Evolutionary conservation across 2,329 filamentous ascomycete species (phyloP), one percentile per base, ranked within the genome.

Genomic region (Clonostachys chloroleuca): DNA sequence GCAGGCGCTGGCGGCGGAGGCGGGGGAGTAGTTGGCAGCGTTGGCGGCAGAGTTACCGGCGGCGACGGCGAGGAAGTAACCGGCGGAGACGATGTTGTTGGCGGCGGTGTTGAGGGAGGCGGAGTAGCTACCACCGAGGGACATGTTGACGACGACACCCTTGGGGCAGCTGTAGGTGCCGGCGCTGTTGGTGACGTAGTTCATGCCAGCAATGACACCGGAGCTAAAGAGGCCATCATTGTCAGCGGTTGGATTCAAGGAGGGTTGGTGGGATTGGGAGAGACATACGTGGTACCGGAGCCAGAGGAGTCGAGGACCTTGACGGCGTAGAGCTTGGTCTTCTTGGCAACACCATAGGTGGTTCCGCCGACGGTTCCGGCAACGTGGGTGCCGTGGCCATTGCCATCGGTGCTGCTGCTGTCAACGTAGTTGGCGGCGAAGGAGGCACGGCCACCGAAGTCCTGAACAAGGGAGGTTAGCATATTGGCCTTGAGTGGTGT

Each of bases 61-160:
- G 2, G 80, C 78, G 16, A 82, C 79, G 48, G 81, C 70, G 43
- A 77, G 72, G 45, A 81, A 74, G 50, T 82, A 62, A 41, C 79
- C 79, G 10, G 72, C 72, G 4, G 66, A 62, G 52, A 69, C 66
- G 40, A 81, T 59, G 39, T 64, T 65, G 54, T 75, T 61, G 49
- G 82, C 74, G 56, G 78, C 78, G 16, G 65, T 60, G 68, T 84
- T 83, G 60, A 81, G 60, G 24, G 77, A 73, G 3, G 55, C 49
- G 9, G 76, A 81, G 40, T 54, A 58, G 48, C 64, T 60, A 24
- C 78, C 78, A 48, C 78, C 78, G 17, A 84, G 70, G 5, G 80
- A 83, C 78, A 84, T 80, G 71, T 83, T 84, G 71, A 84, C 75
- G 54, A 84, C 74, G 47, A 76, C 71, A 57, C 77, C 80, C 56